Base-by-base conservation (phyloP, 169 alveolate species). In the Fabrea salina region DNA sequence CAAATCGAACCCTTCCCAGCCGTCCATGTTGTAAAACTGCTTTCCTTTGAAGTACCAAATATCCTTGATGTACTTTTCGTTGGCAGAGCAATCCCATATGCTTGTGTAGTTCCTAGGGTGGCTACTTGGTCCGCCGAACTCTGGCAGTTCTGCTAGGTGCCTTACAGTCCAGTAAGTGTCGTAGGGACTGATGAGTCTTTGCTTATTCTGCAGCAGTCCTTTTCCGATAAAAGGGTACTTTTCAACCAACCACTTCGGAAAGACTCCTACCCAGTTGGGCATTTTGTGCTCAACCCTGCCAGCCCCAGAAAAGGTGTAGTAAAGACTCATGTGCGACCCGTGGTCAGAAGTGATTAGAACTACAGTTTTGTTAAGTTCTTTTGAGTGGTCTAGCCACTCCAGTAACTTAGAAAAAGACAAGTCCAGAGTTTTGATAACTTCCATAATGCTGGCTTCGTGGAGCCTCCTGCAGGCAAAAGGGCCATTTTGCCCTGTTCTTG, bases 361-460 rank as follows among this genome's bases (percentile, higher is more conserved):
- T 0, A 82, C 82, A 5, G 91, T 86, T 22, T 82, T 84, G 54
- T 86, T 64, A 68, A 74, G 71, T 71, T 78, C 11, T 44, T 54
- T 25, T 56, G 67, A n/a, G n/a, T 27, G 27, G 16, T 56, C 16
- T n/a, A 56, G 27, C 67, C 67, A 56, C 40, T 82, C 85, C 77
- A 86, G 83, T 61, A 86, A 86, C 35, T 64, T 50, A 5, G 81
- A 77, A 27, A 86, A 61, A 64, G 75, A 79, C 5, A 49, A 51
- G 78, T 86, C 91, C 53, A 86, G 75, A 82, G 80, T 75, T 53
- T 67, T 74, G 6, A 86, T 81, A n/a, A 86, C 88, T 78, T 86
- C 91, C 75, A 75, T 75, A n/a, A n/a, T n/a, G 61, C 87, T 86
- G 4, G 87, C 91, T 75, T 86, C 91, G 74, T 86, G 91, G 0